Base-by-base conservation (phyloP, 1,284 basidiomycete species). In the Boletellus deceptivus region DNA sequence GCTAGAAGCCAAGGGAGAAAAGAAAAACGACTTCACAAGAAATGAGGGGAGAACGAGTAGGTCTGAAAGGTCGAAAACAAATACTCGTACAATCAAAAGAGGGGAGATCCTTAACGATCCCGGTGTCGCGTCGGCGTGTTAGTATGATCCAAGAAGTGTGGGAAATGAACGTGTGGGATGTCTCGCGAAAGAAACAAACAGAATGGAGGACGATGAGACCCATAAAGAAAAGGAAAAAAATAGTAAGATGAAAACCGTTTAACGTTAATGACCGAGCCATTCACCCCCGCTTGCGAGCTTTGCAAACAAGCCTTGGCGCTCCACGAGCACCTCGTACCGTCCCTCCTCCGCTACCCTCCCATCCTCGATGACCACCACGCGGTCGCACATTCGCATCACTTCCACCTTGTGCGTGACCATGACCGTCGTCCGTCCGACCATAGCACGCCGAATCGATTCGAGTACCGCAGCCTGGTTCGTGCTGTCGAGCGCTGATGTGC, bases 351-450 rank as follows among this genome's bases (percentile, higher is more conserved):
- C 86, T 17, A 97, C 78, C 46, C 67, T 68, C 5, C 95, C 94
- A 16, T 86, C 83, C 14, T 86, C 77, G 10, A 98, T 69, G 37
- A 97, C 89, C 18, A 98, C 60, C 47, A 99, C 83, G 35, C 93
- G 79, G 69, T 97, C 93, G 72, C 95, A 98, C 77, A 86, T 83
- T 65, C 77, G 80, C 95, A 99, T 99, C 43, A 93, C 84, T 52
- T 86, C 81, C 41, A 93, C 68, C 68, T 96, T 96, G 74, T 99
- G 96, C 18, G 95, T 98, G 59, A 98, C 84, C 75, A 98, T 87
- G 54, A 98, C 68, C 47, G 91, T 93, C 54, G 93, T 97, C 53
- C 86, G 77, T 4, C 81, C 82, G 17, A 74, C 69, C 70, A 82
- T 84, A 55, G 86, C 83, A 38, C 70, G 68, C 50, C 75, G 71